Evolutionary conservation across 2,329 filamentous ascomycete species (phyloP), one percentile per base, ranked within the genome.

Genomic region (Sordariomycetes sp.): DNA sequence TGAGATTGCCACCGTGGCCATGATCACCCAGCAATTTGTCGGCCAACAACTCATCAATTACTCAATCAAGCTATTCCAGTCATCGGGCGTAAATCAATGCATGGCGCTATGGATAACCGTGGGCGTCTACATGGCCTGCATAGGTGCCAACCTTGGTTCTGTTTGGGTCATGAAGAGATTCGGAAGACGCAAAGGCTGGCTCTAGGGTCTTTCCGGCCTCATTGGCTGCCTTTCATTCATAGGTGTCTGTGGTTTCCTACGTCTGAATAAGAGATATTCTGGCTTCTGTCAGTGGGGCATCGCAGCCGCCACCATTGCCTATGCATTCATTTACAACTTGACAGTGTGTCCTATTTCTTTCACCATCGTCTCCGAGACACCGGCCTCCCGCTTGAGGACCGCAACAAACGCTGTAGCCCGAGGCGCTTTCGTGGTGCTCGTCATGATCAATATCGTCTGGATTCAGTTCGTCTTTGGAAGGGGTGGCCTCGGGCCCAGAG

Each of bases 1-100:
- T 6, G 57, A 59, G 43, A 58, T 61, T 21, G 51, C 54, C 24
- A 51, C 55, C 47, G 67, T 71, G 59, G 62, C 64, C 14, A 72
- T 66, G 63, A 62, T 66, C 0, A 70, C 70, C 11, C 70, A 73
- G 41, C 70, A 70, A 37, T 50, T 70, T 3, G 64, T 65, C 36
- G 68, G 70, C 29, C 66, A 66, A 36, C 62, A 65, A 3, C 68
- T 74, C 46, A 68, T 68, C 18, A 61, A 62, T 33, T 73, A 70
- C 45, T 68, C 65, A 3, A 67, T 67, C 8, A 71, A 72, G 43
- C 52, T 61, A 36, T 66, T 72, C 38, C 53, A 68, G 38, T 65
- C 70, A 46, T 68, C 64, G 4, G 68, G 68, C 6, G 49, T 72
- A 17, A 42, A 42, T 5, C 45, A 54, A 11, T 46, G 43, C 8